These are phyloP conservation scores for Gleditsia sinensis DNA, from an alignment of 306 rosid species.

Conservation along the genomic window DNA sequence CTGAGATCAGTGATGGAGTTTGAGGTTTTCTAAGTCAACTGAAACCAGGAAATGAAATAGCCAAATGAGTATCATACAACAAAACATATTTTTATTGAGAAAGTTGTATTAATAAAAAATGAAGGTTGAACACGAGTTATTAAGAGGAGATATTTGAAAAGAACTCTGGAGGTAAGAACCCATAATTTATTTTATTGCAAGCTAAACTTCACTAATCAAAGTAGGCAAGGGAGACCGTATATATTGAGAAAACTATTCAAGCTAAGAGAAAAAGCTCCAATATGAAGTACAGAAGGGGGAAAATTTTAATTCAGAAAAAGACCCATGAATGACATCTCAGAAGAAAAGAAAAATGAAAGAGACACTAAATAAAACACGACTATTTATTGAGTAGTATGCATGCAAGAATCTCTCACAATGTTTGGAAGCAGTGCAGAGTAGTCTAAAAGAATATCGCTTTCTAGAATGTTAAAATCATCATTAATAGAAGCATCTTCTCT, in stretches of 20 bases:
- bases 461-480: background rate
- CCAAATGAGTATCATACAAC: background rate
- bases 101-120: slow-evolving; percentile 14
- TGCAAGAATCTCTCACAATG: background rate
- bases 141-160: slow-evolving; percentile 16
- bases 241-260: background rate
- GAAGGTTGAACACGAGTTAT: background rate
- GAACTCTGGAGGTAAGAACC: background rate
- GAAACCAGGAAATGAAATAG: background rate
- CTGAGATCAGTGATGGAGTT: background rate
- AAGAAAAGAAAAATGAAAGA: background rate
- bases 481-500: background rate
- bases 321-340: background rate
- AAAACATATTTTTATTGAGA: background rate
- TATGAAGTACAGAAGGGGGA: background rate
- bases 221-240: background rate
- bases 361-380: background rate
- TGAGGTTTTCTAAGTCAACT: background rate
- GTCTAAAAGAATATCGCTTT: background rate
- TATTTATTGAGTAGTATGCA: background rate
- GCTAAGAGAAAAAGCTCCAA: background rate
- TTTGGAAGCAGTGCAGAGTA: background rate
- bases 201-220: background rate
- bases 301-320: background rate
- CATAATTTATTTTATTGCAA: background rate